Conservation (phyloP, 2,329 filamentous ascomycete genomes). For the Alternaria novae-zelandiae region DNA sequence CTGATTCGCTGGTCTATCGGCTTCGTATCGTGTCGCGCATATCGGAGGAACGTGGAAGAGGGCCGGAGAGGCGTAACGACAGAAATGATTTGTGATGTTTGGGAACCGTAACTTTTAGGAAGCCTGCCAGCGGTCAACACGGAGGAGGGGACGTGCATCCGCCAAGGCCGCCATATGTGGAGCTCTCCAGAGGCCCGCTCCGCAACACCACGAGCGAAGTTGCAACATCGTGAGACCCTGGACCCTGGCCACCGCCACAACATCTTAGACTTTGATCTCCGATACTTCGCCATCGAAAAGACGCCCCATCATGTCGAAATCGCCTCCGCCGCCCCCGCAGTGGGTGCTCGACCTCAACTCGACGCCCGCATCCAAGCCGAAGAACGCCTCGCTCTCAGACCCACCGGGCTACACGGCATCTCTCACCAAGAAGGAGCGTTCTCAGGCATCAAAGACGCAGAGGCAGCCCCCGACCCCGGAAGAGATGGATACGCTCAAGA, state of each 20-base stretch:
- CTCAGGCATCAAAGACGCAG: conserved; percentile 48
- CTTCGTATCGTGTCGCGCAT: conserved; percentile 26
- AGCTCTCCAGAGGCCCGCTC: conserved; percentile 4
- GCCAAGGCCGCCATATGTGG: conserved; percentile 25
- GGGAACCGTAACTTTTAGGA: conserved; percentile 22
- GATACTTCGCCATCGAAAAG: neutral
- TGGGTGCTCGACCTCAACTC: conserved; percentile 85
- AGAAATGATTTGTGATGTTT: conserved; percentile 2
- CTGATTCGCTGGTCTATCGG: conserved; percentile 13
- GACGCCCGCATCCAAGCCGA: conserved; percentile 70
- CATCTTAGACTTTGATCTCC: neutral
- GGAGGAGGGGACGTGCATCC: conserved; percentile 33
- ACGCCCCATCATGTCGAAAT: conserved; percentile 23
- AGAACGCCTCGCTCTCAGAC: conserved; percentile 74
- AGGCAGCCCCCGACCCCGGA: conserved; percentile 75
- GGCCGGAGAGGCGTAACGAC: neutral
- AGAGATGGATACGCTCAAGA: conserved; percentile 93
- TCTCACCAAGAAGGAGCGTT: conserved; percentile 49
- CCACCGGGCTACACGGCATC: conserved; percentile 79
- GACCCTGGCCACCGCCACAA: neutral
- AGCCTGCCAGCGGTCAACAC: conserved; percentile 25
- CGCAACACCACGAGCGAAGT: conserved; percentile 7
- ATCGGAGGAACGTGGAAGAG: conserved; percentile 5
- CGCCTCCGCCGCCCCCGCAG: conserved; percentile 63
- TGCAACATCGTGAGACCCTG: neutral